These are phyloP conservation scores for Cicer chorassanicum DNA, from an alignment of 306 rosid genomes.

Conservation along the genomic window DNA sequence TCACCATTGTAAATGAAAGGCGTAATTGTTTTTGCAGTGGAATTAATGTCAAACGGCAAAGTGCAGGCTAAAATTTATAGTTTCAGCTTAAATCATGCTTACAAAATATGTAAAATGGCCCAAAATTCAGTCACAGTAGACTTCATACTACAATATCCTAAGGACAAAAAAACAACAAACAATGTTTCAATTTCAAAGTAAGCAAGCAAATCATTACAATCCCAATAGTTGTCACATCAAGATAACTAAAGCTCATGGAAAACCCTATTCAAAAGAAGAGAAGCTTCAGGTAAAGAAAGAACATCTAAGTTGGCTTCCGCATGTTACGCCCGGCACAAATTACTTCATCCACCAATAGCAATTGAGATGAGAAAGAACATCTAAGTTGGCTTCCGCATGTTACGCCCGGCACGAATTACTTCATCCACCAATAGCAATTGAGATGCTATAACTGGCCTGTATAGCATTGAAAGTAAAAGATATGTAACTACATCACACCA, in stretches of 20 bases:
- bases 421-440: conserved; percentile 95
- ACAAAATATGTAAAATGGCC: conserved; percentile 22
- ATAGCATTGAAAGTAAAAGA: conserved; percentile 22
- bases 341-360: conserved; percentile 95
- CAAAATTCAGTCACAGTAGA: conserved; percentile 39
- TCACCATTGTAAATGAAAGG: too few species aligned
- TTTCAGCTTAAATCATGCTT: conserved; percentile 12
- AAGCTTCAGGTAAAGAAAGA: conserved; percentile 25
- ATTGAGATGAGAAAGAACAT: conserved; percentile 55
- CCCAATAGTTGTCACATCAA: conserved; percentile 22
- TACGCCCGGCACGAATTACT: conserved; percentile 98
- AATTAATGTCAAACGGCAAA: too few species aligned
- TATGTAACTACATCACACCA: background rate
- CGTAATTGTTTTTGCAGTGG: too few species aligned
- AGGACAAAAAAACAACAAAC: background rate
- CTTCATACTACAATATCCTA: conserved; percentile 33
- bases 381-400: conserved; percentile 89
- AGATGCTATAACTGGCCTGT: conserved; percentile 94
- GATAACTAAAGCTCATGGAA: conserved; percentile 27
- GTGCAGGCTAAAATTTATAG: too few species aligned
- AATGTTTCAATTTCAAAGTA: conserved; percentile 18
- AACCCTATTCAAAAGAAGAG: conserved; percentile 29
- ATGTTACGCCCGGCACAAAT: conserved; percentile 98
- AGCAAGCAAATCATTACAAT: conserved; percentile 11
- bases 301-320: conserved; percentile 77